A percentile compares a stretch with the other conserved stretches of the same genome.
These are phyloP conservation scores for Coemansia sp. DNA, from an alignment of 192 early-diverging fungal species.

Conservation along the genomic window DNA sequence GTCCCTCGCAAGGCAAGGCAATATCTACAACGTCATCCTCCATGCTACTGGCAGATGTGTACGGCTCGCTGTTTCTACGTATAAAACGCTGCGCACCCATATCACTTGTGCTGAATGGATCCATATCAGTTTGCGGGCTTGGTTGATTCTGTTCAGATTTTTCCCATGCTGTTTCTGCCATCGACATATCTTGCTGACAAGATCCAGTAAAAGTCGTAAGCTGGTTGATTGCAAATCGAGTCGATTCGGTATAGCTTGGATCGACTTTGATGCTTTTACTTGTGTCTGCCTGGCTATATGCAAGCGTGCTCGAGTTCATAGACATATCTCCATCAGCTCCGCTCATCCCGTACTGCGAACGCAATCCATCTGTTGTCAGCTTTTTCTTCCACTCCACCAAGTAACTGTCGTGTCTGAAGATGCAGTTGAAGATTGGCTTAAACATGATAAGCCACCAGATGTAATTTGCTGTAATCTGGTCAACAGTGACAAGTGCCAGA, in stretches of 20 bases:
- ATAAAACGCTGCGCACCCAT: conserved; percentile 11
- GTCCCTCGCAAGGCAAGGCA: conserved; percentile 10
- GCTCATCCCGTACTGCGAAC: conserved; percentile 38
- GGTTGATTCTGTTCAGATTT: not conserved
- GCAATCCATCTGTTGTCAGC: conserved; percentile 38
- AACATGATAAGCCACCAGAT: conserved; percentile 56
- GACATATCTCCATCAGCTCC: conserved; percentile 29
- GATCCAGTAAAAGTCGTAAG: conserved; percentile 22
- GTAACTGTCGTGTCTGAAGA: conserved; percentile 46
- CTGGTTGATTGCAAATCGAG: conserved; percentile 28
- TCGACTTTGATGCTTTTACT: conserved; percentile 18
- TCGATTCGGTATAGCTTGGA: conserved; percentile 43
- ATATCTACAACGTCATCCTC: not conserved
- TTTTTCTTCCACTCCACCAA: conserved; percentile 45
- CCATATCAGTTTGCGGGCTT: not conserved
- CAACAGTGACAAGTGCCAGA: conserved; percentile 24
- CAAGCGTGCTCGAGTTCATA: conserved; percentile 28
- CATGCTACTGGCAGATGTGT: not conserved
- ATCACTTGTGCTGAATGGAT: conserved; percentile 10
- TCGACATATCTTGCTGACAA: conserved; percentile 2
- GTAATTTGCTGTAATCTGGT: conserved; percentile 42
- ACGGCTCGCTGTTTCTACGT: conserved; percentile 42
- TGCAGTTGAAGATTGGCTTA: conserved; percentile 43
- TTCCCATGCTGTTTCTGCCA: not conserved
- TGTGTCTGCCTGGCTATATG: conserved; percentile 1